Percentiles rank a stretch among this genome's conserved stretches.
Conservation (phyloP, 2,329 filamentous ascomycete genomes). For the Hymenoscyphus salicellus region DNA sequence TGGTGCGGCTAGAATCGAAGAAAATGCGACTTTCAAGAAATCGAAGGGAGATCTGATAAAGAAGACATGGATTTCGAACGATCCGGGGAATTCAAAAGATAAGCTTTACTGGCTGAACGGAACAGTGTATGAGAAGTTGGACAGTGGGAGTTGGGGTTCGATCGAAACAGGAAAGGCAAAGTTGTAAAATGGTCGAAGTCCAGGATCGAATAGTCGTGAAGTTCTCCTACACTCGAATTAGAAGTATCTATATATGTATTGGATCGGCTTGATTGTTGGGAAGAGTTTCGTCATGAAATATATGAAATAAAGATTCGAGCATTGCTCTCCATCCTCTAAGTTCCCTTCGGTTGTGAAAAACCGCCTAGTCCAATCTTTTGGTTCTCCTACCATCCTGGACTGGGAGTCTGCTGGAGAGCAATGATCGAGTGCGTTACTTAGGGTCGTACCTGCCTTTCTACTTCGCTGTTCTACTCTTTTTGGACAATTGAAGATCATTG, state of each 20-base stretch:
- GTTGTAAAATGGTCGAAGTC: conserved; percentile 15
- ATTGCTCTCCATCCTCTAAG: no score
- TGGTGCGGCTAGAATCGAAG: conserved; percentile 36
- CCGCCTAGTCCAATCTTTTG: no score
- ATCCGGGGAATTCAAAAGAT: conserved; percentile 32
- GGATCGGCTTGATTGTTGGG: not conserved
- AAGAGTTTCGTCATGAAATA: not conserved
- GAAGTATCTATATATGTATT: not conserved
- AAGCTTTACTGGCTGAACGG: conserved; percentile 45
- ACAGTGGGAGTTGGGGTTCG: conserved; percentile 38
- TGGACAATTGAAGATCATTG: no score
- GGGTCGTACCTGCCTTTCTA: no score
- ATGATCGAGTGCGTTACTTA: no score
- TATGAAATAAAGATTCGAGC: no score
- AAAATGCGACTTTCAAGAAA: conserved; percentile 50
- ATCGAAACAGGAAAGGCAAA: conserved; percentile 46
- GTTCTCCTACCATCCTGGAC: no score
- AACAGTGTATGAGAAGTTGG: conserved; percentile 40
- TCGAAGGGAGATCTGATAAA: conserved; percentile 44
- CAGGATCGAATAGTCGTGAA: not conserved
- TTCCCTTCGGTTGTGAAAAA: no score
- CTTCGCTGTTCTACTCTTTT: no score
- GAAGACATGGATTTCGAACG: conserved; percentile 40
- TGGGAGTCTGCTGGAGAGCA: no score
- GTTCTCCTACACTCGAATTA: not conserved